Base-by-base conservation (phyloP, 75 land plant genomes). In the Picea glauca region DNA sequence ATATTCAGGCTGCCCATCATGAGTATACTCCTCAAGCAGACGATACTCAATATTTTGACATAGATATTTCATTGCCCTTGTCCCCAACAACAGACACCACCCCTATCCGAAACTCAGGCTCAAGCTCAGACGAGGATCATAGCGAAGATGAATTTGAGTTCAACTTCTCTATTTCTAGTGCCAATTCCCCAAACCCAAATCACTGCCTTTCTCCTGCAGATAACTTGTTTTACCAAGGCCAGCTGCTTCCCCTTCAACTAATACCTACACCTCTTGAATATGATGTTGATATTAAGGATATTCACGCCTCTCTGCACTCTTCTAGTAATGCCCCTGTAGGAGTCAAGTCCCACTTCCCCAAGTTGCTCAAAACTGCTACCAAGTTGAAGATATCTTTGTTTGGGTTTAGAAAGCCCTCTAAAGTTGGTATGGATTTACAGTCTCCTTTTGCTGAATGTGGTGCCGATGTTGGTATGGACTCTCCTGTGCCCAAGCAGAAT, bases 21-120 rank as follows among this genome's bases (percentile, higher is more conserved):
- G 62, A 20, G 62, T 62, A 62, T 64, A 4, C 35, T 31, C 8
- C 30, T 32, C 13, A 81, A 75, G 26, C 54, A 46, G 91, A 89
- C 57, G 92, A 86, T 5, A 90, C 90, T 20, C 85, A 88, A 15
- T 91, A 86, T 81, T 88, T 91, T 31, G 92, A 91, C 65, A 77
- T 91, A 58, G 92, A 91, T 76, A 86, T 91, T 67, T 33, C 90
- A 35, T 72, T 81, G 21, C 85, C 80, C 13, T 80, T 77, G 38
- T 54, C 84, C 93, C 56, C 50, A 65, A 32, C 58, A 62, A 84
- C 58, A 30, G 43, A 40, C 43, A 20, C 62, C 0, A 75, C 9
- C 17, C 43, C 1, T 4, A 40, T 40, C 43, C 43, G 4, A 40
- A 40, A 40, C 43, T 40, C 43, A 40, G 43, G 43, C 43, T 1